Percentiles rank a stretch among this genome's conserved stretches.
Evolutionary conservation across 1,284 basidiomycete genomes (phyloP).

Genomic region (Anthracocystis panici-leucophaei): DNA sequence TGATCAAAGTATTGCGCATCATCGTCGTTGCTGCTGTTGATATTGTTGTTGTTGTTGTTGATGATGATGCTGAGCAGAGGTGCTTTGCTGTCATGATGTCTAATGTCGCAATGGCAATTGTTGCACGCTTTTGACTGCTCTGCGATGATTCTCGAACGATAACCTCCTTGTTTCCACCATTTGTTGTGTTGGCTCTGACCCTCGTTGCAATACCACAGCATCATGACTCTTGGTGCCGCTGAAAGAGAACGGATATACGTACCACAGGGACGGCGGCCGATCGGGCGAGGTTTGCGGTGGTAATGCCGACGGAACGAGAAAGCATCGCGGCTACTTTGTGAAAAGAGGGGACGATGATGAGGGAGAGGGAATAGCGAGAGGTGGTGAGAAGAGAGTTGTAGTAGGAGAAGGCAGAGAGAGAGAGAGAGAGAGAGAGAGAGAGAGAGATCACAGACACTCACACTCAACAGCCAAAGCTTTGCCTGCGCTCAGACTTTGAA

Average conservation of each 20-base stretch:
- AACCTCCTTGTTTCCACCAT: neutral
- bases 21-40: neutral
- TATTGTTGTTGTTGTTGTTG: too few relatives aligned
- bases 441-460: conserved; percentile 16
- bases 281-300: conserved; percentile 67
- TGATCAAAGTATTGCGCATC: neutral
- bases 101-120: neutral
- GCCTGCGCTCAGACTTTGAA: conserved; percentile 10
- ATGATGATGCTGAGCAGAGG: neutral
- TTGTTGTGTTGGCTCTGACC: neutral
- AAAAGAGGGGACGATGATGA: conserved; percentile 23
- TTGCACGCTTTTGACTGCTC: neutral
- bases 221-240: neutral
- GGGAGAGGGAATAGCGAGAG: conserved; percentile 14
- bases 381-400: conserved; percentile 29
- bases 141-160: neutral
- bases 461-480: neutral
- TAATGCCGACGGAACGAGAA: conserved; percentile 66
- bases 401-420: conserved; percentile 8
- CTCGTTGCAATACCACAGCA: conserved; percentile 13
- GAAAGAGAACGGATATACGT: conserved; percentile 38
- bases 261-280: conserved; percentile 63
- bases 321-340: conserved; percentile 59
- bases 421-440: conserved; percentile 10
- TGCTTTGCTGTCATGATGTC: neutral